A percentile compares a stretch with the other conserved stretches of the same genome.
Evolutionary conservation across 2,329 filamentous ascomycete genomes (phyloP).

Genomic region (Colletotrichum liriopes): DNA sequence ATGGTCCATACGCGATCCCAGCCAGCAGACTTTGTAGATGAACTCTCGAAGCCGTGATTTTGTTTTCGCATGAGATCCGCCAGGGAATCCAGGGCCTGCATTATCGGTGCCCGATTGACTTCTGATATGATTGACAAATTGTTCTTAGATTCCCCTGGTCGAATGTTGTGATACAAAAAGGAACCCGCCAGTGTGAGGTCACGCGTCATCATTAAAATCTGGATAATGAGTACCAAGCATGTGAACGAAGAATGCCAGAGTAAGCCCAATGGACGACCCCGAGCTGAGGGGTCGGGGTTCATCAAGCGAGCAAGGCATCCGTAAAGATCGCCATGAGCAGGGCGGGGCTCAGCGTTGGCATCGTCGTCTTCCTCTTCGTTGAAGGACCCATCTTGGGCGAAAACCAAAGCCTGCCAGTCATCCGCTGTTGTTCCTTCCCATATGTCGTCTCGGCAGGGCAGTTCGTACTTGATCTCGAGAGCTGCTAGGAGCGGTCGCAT

Average conservation of each 20-base stretch:
- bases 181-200: constrained; percentile 6
- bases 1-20: constrained; percentile 10
- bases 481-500: background rate
- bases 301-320: background rate
- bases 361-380: constrained; percentile 6
- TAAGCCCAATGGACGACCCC: background rate
- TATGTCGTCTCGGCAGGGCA: constrained; percentile 1
- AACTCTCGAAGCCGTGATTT: background rate
- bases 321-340: background rate
- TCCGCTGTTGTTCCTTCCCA: background rate
- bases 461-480: constrained; percentile 3
- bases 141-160: constrained; percentile 7
- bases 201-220: constrained; percentile 16
- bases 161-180: constrained; percentile 7
- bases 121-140: constrained; percentile 20
- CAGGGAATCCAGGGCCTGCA: constrained; percentile 13
- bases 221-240: constrained; percentile 8
- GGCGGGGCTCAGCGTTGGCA: background rate
- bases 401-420: background rate
- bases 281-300: background rate
- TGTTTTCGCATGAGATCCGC: constrained; percentile 5
- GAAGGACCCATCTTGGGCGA: background rate
- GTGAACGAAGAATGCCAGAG: background rate
- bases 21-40: background rate
- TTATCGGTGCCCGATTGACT: constrained; percentile 5